Evolutionary conservation across 345 rosid genomes (phyloP), one percentile per base, ranked within the genome.

Genomic region (Salix udensis): DNA sequence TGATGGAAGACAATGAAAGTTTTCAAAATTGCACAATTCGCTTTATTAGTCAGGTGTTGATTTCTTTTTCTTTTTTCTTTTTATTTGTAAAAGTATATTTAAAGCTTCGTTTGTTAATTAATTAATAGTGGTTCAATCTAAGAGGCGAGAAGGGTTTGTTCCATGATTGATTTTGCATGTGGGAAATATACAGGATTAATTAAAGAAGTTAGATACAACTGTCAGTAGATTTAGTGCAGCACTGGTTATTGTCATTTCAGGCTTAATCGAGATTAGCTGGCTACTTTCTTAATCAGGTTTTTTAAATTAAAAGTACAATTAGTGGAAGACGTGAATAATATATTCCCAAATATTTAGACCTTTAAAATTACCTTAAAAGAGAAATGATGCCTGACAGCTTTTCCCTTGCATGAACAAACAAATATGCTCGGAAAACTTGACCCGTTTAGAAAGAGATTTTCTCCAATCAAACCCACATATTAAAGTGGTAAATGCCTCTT

Each of bases 351-450:
- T 50, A 62, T 66, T 30, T 74, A 53, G 9, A 37, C 34, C 66
- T 76, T 84, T 68, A 14, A 64, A 74, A 76, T 74, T 42, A 70
- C 71, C 74, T 78, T 53, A 42, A 76, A 76, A 74, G 70, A 81
- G 82, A 74, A 79, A 75, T 55, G 73, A 77, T 73, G 71, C 79
- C 15, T 23, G 24, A 23, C 68, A 12, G 50, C 74, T 79, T 76
- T 84, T 78, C 69, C 76, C 77, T 74, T 23, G 68, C 65, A 68
- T 40, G 81, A 79, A 77, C 64, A 82, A 73, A 39, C 77, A 84
- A 48, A 84, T 76, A 79, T 76, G 76, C 84, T 66, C 5, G 52
- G 75, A 55, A 66, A 76, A 76, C 71, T 78, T 78, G 82, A 84
- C 81, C 77, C 39, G 21, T 71, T 67, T 55, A 67, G 1, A 30